Evolutionary conservation across 2,329 filamentous ascomycete species (phyloP), one percentile per base, ranked within the genome.

Genomic region (Mycosphaerella sp.): DNA sequence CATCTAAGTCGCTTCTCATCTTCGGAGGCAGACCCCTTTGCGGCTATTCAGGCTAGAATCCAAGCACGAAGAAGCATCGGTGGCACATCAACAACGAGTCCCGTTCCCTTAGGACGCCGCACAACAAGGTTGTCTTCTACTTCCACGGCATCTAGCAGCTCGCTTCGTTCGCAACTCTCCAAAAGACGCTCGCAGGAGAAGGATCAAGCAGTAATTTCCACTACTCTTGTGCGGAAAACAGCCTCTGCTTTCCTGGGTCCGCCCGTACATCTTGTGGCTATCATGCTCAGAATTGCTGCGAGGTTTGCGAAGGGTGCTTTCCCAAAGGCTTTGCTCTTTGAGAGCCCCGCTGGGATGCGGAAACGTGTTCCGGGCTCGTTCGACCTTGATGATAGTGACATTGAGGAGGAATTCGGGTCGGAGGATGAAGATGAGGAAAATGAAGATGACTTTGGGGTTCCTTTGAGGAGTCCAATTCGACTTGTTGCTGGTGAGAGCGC

Each of bases 261-360:
- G n/a, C 89, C 90, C 0, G 80, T 84, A 30, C 82, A 90, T 61
- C 77, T 95, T 1, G 79, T 95, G 32, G 76, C 81, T 21, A 74
- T 95, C 36, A 89, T 95, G 76, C 77, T 95, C 4, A 82, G 82
- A 50, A 87, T 95, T 50, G 87, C 89, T 0, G 84, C 86, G 0
- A 82, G 80, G 55, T 88, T 95, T 55, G 79, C 83, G 1, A 70
- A 70, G 41, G 74, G 74, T 3, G 68, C 67, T 5, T 66, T 69
- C 18, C 60, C 61, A 2, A 49, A 45, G 18, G 54, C 53, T 5
- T 40, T 59, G 41, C 43, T 65, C 35, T 64, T 62, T 49, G 60
- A 60, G 55, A 66, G 51, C 47, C 66, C 49, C 30, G 60, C 51
- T 27, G 60, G 59, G 4, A 58, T 61, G 44, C 56, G 75, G 75